These are phyloP conservation scores for Hericium coralloides DNA, from an alignment of 768 basidiomycete species.

Conservation along the genomic window DNA sequence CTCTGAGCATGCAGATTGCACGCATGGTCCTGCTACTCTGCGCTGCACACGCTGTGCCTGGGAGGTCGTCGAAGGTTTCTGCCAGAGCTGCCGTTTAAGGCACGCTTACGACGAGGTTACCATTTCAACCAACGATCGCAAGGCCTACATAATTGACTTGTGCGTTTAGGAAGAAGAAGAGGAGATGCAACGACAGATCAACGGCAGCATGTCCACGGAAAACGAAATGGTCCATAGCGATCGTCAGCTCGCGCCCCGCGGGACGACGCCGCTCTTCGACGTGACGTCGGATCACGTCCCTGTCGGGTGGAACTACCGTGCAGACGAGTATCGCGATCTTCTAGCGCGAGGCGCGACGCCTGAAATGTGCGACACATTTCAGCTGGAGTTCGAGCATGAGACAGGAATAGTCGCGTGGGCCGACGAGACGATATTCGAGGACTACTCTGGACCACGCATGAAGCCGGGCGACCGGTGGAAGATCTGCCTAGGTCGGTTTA, in stretches of 20 bases:
- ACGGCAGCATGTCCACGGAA: conserved; percentile 11
- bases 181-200: neutral
- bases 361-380: neutral
- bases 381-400: neutral
- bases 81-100: no score
- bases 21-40: no score
- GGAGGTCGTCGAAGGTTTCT: no score
- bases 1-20: no score
- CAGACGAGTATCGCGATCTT: conserved; percentile 22
- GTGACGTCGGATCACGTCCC: conserved; percentile 5
- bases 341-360: conserved; percentile 24
- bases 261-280: conserved; percentile 23
- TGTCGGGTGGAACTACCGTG: neutral
- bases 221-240: conserved; percentile 19
- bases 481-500: conserved; percentile 28
- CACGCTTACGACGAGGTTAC: no score
- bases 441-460: conserved; percentile 27
- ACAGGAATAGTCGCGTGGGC: conserved; percentile 22
- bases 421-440: conserved; percentile 22
- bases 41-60: no score
- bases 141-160: no score
- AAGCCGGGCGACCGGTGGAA: conserved; percentile 28
- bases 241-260: conserved; percentile 19
- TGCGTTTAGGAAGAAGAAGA: no score
- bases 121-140: no score